Base-by-base conservation (phyloP, 768 basidiomycete genomes). In the Hericium erinaceus region DNA sequence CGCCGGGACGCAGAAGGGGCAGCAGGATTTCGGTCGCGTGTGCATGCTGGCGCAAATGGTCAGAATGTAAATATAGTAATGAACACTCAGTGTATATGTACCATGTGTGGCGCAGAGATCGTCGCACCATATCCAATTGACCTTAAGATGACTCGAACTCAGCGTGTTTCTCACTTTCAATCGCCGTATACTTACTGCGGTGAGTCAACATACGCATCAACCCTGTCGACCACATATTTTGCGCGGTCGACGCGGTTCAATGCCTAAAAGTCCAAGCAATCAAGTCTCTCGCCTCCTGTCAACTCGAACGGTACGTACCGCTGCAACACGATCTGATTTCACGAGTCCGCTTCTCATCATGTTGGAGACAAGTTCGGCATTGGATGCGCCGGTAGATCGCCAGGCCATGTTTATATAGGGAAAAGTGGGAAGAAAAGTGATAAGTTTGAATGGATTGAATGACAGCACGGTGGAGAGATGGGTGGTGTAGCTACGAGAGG, bases 41-140 rank as follows among this genome's bases (percentile, higher is more conserved):
- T 0, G 92, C 93, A 60, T 97, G 94, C 88, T 89, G 59, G 4
- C 53, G 46, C 4, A 55, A 20, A 39, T 20, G n/a, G 33, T 16
- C 28, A 53, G 52, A 9, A 55, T 18, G 56, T 46, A 48, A 33
- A 10, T 41, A 18, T 10, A 52, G 3, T 3, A 18, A 49, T 28
- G 28, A 15, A 22, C 24, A 16, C 18, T 54, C 52, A 50, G 6
- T 33, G 44, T 4, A 33, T 39, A 39, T 65, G 67, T 54, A 87
- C 89, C 95, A 98, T 98, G 68, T 99, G 95, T 1, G 95, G 95
- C 0, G 95, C 95, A 40, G 89, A 92, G 60, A 99, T 98, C 0
- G 95, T 99, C 13, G 94, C 95, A 12, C 83, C 85, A 65, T 87
- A 80, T 2, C 89, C 88, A 54, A 94, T 93, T 16, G 89, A 64